A percentile compares a stretch with the other conserved stretches of the same genome.
Conservation (phyloP, 2,329 filamentous ascomycete species). For the Fusarium tupiense region DNA sequence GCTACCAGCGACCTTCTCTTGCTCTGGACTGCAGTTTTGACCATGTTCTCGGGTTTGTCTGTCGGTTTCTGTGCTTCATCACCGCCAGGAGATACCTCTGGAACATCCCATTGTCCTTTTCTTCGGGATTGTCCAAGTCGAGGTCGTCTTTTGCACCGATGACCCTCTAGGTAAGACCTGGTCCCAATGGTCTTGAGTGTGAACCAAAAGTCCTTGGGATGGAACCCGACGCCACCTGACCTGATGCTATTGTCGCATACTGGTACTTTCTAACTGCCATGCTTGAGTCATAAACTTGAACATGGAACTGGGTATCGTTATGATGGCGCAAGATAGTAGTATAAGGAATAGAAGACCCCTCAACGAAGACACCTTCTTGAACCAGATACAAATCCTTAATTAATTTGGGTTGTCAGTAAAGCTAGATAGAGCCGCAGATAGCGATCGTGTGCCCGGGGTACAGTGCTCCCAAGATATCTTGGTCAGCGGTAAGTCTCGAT, state of each 20-base stretch:
- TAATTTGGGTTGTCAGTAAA: slow-evolving; percentile 67
- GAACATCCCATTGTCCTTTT: slow-evolving; percentile 45
- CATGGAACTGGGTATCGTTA: slow-evolving; percentile 62
- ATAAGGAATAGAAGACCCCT: slow-evolving; percentile 77
- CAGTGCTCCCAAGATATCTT: slow-evolving; percentile 44
- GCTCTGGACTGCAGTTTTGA: not conserved
- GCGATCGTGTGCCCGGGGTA: slow-evolving; percentile 64
- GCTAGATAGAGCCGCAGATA: slow-evolving; percentile 78
- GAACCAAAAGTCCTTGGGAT: slow-evolving; percentile 68
- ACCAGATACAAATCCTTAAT: slow-evolving; percentile 74
- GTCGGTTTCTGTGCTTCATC: not conserved
- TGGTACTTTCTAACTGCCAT: slow-evolving; percentile 71
- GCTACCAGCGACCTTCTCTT: slow-evolving; percentile 48
- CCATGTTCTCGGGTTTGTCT: not conserved
- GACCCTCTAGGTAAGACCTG: slow-evolving; percentile 63
- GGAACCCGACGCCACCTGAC: slow-evolving; percentile 75
- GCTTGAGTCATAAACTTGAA: slow-evolving; percentile 79
- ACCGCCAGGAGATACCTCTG: slow-evolving; percentile 25
- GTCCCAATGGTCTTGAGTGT: slow-evolving; percentile 77
- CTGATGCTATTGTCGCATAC: slow-evolving; percentile 73
- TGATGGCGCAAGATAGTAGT: slow-evolving; percentile 70
- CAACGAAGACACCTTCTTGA: slow-evolving; percentile 78
- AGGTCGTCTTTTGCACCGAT: slow-evolving; percentile 52
- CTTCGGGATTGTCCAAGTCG: slow-evolving; percentile 45
- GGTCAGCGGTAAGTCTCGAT: slow-evolving; percentile 69